Evolutionary conservation across 108 stramenopile species (phyloP).

Genomic region (Cyclotella baltica): DNA sequence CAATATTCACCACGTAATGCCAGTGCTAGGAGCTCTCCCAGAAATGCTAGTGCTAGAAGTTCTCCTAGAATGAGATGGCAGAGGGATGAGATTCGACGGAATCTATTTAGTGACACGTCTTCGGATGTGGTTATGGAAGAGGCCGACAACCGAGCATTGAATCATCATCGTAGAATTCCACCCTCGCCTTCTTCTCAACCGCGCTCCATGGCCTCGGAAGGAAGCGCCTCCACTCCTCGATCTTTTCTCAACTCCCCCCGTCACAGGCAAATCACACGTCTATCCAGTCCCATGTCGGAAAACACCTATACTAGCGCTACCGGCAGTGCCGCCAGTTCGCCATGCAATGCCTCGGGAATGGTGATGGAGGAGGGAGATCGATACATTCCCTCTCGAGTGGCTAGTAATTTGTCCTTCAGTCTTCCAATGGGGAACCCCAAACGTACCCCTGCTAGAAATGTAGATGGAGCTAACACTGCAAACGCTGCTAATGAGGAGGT

Average conservation of each 20-base stretch:
- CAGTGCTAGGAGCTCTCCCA: neutral
- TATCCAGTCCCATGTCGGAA: neutral
- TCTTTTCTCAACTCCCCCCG: constrained; percentile 14
- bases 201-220: no score
- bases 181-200: no score
- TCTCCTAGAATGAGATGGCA: neutral
- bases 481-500: constrained; percentile 5
- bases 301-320: neutral
- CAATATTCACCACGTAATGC: constrained; percentile 4
- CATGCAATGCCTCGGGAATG: neutral
- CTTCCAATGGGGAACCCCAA: neutral
- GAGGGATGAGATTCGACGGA: constrained; percentile 11
- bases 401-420: constrained; percentile 54
- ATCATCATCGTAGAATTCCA: neutral
- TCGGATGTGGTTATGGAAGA: constrained; percentile 1
- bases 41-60: no score
- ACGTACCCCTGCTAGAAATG: neutral
- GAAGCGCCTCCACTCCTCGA: neutral
- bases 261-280: neutral
- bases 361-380: constrained; percentile 57
- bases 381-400: constrained; percentile 82
- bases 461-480: constrained; percentile 1
- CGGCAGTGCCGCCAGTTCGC: neutral
- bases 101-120: constrained; percentile 18
- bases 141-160: neutral